Percentiles rank a stretch among this genome's conserved stretches.
phyloP scores from a whole-genome alignment of 495 filamentous ascomycete genomes.

The Penicillium lividum region DNA sequence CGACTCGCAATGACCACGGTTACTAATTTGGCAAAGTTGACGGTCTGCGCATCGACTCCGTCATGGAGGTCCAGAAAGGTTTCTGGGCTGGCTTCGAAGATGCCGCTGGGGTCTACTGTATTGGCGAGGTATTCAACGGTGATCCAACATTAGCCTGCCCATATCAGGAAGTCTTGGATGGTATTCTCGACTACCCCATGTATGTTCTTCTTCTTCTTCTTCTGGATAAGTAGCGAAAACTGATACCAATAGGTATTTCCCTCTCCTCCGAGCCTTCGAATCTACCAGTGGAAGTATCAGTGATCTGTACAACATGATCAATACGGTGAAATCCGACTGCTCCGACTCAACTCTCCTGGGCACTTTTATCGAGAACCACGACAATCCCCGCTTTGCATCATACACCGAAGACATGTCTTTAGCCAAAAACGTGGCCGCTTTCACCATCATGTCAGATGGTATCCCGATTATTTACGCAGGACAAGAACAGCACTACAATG shows the following conservation, averaged over 20 bases:
- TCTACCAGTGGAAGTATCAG: slow-evolving; percentile 59
- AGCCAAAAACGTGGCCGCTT: slow-evolving; percentile 68
- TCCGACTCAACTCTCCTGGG: slow-evolving; percentile 65
- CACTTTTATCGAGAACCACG: slow-evolving; percentile 80
- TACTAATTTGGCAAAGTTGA: slow-evolving; percentile 51
- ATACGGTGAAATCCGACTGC: slow-evolving; percentile 55
- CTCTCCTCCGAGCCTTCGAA: slow-evolving; percentile 61
- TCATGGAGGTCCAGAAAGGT: slow-evolving; percentile 66
- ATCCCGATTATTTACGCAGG: slow-evolving; percentile 68
- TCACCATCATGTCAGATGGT: slow-evolving; percentile 69
- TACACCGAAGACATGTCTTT: slow-evolving; percentile 51
- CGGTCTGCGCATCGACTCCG: slow-evolving; percentile 76
- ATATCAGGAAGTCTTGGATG: slow-evolving; percentile 62
- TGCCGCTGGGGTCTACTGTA: slow-evolving; percentile 69
- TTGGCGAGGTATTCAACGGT: slow-evolving; percentile 70
- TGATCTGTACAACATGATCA: slow-evolving; percentile 59
- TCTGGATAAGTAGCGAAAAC: neutral
- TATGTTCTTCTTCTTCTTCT: slow-evolving; percentile 13
- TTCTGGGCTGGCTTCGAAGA: slow-evolving; percentile 67
- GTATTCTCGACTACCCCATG: slow-evolving; percentile 67
- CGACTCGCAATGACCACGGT: neutral
- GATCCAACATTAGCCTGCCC: slow-evolving; percentile 60
- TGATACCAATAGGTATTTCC: slow-evolving; percentile 46
- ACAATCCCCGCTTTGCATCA: slow-evolving; percentile 67
- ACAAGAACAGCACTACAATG: slow-evolving; percentile 73